Base-by-base conservation (phyloP, 345 rosid species). In the Gossypium thurberi region DNA sequence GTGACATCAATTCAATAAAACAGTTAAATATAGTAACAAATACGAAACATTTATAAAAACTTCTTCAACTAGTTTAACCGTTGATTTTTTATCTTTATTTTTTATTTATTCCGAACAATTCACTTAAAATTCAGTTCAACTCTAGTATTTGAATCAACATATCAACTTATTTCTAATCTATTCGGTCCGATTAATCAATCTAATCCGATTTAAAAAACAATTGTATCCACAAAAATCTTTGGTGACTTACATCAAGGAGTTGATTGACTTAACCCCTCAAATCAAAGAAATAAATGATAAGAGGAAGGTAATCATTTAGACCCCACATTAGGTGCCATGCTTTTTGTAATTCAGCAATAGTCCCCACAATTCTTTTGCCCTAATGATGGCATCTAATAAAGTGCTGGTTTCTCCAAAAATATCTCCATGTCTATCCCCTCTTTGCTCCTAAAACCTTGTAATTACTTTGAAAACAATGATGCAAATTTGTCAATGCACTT, bases 131-230 rank as follows among this genome's bases (percentile, higher is more conserved):
- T 0, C 0, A 5, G 6, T 33, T 33, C 6, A 33, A 33, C 40
- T 5, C 1, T 5, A 0, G 0, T 33, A 0, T 4, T 0, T 0
- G 1, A 33, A 33, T 33, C 1, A 33, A 4, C 0, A 33, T 33
- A 33, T 33, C 6, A 33, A 0, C 6, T 33, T 33, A 33, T 33
- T 33, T 33, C 6, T 33, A 33, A 33, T 33, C 0, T 33, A 33
- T 1, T 33, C 0, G 1, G 0, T 33, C 1, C 7, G 0, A 33
- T 33, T 5, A 33, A 33, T 33, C 1, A 33, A 33, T 33, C 5
- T 33, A 33, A 33, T 33, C 3, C 1, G 7, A 33, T 33, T 33
- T 5, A 33, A 33, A 33, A 5, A 33, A 5, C 6, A 1, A 0
- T 5, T 5, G 0, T 33, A 5, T 33, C 7, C 7, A 33, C 40